Percentiles rank a stretch among this genome's conserved stretches.
phyloP scores from a whole-genome alignment of 805 yeast species.

The Ogataea pilisensis region DNA sequence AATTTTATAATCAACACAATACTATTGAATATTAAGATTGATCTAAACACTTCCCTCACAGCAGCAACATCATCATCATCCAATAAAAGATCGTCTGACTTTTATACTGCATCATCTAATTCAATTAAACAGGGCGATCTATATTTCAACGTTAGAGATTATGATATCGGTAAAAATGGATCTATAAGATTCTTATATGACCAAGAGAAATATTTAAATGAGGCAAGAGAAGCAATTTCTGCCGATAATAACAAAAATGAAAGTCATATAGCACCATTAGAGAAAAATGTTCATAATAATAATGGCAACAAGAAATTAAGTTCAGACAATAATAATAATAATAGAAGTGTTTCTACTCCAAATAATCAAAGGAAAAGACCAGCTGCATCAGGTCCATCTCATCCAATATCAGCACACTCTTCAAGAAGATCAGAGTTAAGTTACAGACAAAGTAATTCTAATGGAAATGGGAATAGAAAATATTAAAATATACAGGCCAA shows the following conservation, averaged over 20 bases:
- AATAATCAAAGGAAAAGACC: not conserved
- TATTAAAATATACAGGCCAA: no score
- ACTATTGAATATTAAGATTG: conserved; percentile 30
- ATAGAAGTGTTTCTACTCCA: no score
- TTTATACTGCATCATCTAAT: not conserved
- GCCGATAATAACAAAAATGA: conserved; percentile 9
- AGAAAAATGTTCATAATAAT: conserved; percentile 4
- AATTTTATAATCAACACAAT: conserved; percentile 24
- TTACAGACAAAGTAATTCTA: no score
- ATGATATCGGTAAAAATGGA: conserved; percentile 29
- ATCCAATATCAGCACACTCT: no score
- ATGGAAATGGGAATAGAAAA: no score
- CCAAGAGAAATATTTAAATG: conserved; percentile 25
- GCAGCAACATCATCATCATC: no score
- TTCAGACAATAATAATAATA: no score
- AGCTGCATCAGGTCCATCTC: no score
- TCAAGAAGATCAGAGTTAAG: no score
- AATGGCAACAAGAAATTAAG: no score
- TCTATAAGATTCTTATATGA: conserved; percentile 32
- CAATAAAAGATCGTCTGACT: no score
- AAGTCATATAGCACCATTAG: conserved; percentile 2
- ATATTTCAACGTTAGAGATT: conserved; percentile 28
- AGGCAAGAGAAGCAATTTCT: no score
- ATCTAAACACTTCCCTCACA: conserved; percentile 9
- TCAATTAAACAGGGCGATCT: conserved; percentile 17